Evolutionary conservation across 2,329 filamentous ascomycete genomes (phyloP), one percentile per base, ranked within the genome.

Genomic region (Bipolaris zeicola): DNA sequence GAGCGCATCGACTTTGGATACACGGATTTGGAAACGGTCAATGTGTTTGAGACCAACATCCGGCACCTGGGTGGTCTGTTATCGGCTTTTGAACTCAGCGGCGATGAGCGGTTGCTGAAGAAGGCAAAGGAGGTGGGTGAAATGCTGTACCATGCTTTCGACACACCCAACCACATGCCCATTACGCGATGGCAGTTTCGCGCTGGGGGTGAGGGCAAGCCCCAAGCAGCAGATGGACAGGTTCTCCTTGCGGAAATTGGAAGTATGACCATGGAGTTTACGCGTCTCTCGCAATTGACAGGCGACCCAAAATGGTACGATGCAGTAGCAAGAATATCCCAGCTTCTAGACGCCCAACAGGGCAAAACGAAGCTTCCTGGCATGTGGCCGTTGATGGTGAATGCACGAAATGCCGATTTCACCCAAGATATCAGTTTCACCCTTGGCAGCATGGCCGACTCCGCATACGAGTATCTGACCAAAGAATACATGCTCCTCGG

Each of bases 121-220:
- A 95, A 96, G 77, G 90, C 92, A 1, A 82, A 89, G 34, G 89
- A 94, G 76, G 83, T 95, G 24, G 92, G 87, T 37, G 89, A 94
- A 67, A 83, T 96, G 58, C 79, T 96, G 31, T 92, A 93, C 79
- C 87, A 89, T 50, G 85, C 89, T 3, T 96, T 96, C 68, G 92
- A 96, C 76, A 97, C 94, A 0, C 93, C 93, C 0, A 97, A 98
- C 74, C 87, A 92, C 65, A 96, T 98, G 91, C 93, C 94, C 5
- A 74, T 80, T 45, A 80, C 79, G 0, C 68, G 79, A 50, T 81
- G 79, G 80, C 70, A 77, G 16, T 74, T 78, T 24, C 69, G 74
- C 47, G 68, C 72, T 11, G 76, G 75, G 14, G 68, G 76, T 3
- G 67, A 70, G 20, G 75, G 72, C n/a, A 68, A 72, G 46, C 57